These are phyloP conservation scores for Phlegmacium glaucopus DNA, from an alignment of 768 basidiomycete genomes.

Conservation along the genomic window DNA sequence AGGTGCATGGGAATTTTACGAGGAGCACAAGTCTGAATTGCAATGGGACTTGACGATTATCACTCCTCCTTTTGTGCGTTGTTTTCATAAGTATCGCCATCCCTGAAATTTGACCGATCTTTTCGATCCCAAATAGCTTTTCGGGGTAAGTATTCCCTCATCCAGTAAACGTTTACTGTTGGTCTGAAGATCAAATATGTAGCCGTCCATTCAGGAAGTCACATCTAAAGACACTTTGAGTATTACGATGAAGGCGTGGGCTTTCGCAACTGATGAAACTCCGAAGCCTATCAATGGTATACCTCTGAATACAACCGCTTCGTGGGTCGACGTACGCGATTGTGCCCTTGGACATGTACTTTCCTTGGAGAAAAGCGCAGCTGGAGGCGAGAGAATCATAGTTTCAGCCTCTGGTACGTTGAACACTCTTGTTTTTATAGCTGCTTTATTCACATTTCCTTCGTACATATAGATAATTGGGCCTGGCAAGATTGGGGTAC, in stretches of 20 bases:
- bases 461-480: too few species aligned
- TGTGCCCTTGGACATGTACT: constrained; percentile 51
- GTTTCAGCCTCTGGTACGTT: constrained; percentile 28
- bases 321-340: constrained; percentile 53
- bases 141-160: not conserved
- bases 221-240: constrained; percentile 11
- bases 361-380: constrained; percentile 47
- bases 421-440: too few species aligned
- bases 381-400: constrained; percentile 56
- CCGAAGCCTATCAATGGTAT: constrained; percentile 16
- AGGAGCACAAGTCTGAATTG: constrained; percentile 34
- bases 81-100: not conserved
- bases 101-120: not conserved
- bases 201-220: constrained; percentile 45
- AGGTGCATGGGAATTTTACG: constrained; percentile 44
- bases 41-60: constrained; percentile 51
- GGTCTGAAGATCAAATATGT: not conserved
- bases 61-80: constrained; percentile 47
- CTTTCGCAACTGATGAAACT: constrained; percentile 27
- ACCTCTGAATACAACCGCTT: constrained; percentile 14
- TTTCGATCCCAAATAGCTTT: constrained; percentile 27
- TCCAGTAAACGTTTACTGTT: not conserved
- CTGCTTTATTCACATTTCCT: too few species aligned
- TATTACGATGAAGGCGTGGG: constrained; percentile 27
- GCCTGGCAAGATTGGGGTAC: too few species aligned